Evolutionary conservation across 2,329 filamentous ascomycete genomes (phyloP).

Genomic region (Botrytis deweyae): DNA sequence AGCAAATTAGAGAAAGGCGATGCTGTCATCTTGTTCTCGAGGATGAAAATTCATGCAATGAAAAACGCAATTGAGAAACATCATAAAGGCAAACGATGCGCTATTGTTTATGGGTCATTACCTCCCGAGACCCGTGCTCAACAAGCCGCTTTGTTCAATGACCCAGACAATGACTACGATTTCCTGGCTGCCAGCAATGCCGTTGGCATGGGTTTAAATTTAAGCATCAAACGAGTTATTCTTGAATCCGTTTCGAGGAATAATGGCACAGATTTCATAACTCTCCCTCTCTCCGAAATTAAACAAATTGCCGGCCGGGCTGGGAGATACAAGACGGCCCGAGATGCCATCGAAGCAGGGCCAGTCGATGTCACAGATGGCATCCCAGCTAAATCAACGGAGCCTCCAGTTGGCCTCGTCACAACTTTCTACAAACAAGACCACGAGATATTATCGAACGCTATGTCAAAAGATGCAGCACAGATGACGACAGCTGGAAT

Average conservation of each 20-base stretch:
- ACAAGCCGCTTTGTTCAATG: conserved; percentile 91
- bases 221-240: conserved; percentile 87
- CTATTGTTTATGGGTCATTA: conserved; percentile 87
- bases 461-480: conserved; percentile 62
- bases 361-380: conserved; percentile 13
- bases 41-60: conserved; percentile 76
- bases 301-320: conserved; percentile 95
- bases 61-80: conserved; percentile 72
- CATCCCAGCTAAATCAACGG: neutral
- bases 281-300: conserved; percentile 71
- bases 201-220: conserved; percentile 94
- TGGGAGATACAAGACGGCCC: conserved; percentile 77
- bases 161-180: conserved; percentile 93
- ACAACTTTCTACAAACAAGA: conserved; percentile 75
- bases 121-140: conserved; percentile 90
- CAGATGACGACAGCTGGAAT: conserved; percentile 72
- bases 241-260: conserved; percentile 78
- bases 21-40: conserved; percentile 83
- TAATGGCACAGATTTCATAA: conserved; percentile 56
- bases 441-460: conserved; percentile 58
- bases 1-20: conserved; percentile 68
- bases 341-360: conserved; percentile 47
- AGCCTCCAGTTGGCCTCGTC: conserved; percentile 61
- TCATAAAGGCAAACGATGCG: conserved; percentile 73
- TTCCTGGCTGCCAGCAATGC: conserved; percentile 92